Conservation (phyloP, 306 rosid genomes). For the Phaseolus lunatus region DNA sequence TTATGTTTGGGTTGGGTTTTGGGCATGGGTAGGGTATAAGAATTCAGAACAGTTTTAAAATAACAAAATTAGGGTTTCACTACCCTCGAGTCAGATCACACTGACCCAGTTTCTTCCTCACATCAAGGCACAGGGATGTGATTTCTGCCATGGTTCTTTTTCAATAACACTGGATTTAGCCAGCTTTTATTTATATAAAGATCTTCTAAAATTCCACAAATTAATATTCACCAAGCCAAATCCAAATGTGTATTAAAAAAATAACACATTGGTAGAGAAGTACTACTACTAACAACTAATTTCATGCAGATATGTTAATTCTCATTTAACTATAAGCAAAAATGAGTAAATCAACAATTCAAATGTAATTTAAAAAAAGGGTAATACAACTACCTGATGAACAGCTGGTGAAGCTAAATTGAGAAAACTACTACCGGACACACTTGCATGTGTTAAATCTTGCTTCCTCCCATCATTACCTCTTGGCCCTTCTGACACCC, state of each 20-base stretch:
- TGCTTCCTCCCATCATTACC: conserved; percentile 71
- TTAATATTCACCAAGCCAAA: background rate
- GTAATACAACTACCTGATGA: conserved; percentile 59
- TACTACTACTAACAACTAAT: background rate
- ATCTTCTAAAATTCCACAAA: background rate
- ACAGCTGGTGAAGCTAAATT: conserved; percentile 60
- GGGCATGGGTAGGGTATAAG: too few species aligned
- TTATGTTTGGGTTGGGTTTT: too few species aligned
- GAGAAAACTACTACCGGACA: conserved; percentile 64
- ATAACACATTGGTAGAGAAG: background rate
- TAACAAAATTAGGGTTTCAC: too few species aligned
- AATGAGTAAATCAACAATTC: background rate
- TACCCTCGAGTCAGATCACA: too few species aligned
- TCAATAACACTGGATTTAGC: too few species aligned
- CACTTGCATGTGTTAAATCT: conserved; percentile 55
- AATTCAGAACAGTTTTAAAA: too few species aligned
- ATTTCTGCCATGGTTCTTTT: too few species aligned
- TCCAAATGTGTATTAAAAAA: background rate
- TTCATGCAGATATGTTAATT: conserved; percentile 2
- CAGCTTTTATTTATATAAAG: background rate
- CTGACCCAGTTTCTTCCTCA: too few species aligned
- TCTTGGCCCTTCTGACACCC: conserved; percentile 71
- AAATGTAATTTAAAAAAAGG: background rate
- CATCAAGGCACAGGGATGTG: too few species aligned
- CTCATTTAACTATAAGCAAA: background rate